Evolutionary conservation across 192 early-diverging fungal species (phyloP), one percentile per base, ranked within the genome.

Genomic region (Umbelopsis isabellina): DNA sequence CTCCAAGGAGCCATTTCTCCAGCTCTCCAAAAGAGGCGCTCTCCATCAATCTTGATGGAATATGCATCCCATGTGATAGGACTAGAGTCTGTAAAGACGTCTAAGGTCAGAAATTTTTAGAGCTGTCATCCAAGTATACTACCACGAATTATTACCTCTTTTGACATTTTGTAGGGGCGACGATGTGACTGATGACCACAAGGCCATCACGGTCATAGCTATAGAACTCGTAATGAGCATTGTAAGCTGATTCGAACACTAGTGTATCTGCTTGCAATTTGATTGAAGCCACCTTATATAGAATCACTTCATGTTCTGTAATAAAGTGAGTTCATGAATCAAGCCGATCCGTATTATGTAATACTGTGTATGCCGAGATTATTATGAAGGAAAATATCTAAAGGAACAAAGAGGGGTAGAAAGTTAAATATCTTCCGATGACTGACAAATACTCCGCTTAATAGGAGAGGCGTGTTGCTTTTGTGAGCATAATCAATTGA

Each of bases 51-150:
- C 53, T 61, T 71, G 25, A 71, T 2, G 3, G 69, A 71, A 21
- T 61, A 71, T 37, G 49, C 37, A 61, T 71, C 69, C 69, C 69
- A 71, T 12, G 69, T 71, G 21, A 71, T 35, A 25, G 65, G 64
- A 3, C 47, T 69, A 30, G 66, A 33, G 12, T 33, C 55, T 61
- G 30, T 16, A 61, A 52, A 22, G 21, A 25, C 12, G 2, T 41
- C 37, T 23, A 18, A 23, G 25, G 22, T 52, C 51, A 52, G 22
- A 25, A 52, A 0, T 0, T 1, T 23, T 52, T 1, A 20, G 8
- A 52, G 21, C 51, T 25, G 21, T 23, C 51, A 52, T 22, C 21
- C 51, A 52, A 5, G 8, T 1, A 23, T 13, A 23, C 10, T 51
- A 12, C 0, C 10, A 35, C 15, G 33, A 13, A 55, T 13, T 16